phyloP scores from a whole-genome alignment of 2,329 filamentous ascomycete species.

The Ophiostoma fasciatum region DNA sequence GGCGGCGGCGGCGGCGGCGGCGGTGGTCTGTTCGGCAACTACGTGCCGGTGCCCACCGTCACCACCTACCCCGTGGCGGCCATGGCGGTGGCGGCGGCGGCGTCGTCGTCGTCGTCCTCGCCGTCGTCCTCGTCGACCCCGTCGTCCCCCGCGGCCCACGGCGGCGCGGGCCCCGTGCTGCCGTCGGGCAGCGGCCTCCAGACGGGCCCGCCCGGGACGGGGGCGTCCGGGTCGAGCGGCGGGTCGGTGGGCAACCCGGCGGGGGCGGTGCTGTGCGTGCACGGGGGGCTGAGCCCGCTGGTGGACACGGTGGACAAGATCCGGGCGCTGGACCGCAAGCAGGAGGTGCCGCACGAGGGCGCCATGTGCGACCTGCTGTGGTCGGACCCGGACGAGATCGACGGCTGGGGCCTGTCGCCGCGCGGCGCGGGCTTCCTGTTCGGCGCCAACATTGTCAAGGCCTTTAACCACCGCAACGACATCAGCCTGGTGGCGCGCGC shows the following conservation, averaged over 20 bases:
- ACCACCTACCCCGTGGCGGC: too few relatives aligned
- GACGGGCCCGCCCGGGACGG: slow-evolving; percentile 60
- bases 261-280: slow-evolving; percentile 85
- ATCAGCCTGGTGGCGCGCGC: slow-evolving; percentile 83
- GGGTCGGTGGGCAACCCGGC: slow-evolving; percentile 51
- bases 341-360: slow-evolving; percentile 95
- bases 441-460: slow-evolving; percentile 86
- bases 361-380: slow-evolving; percentile 98
- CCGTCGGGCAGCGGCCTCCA: slow-evolving; percentile 7
- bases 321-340: slow-evolving; percentile 82
- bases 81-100: not conserved
- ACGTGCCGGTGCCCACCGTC: slow-evolving; percentile 2
- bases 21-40: slow-evolving; percentile 10
- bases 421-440: slow-evolving; percentile 93
- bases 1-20: slow-evolving; percentile 10
- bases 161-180: not conserved
- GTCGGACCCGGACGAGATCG: slow-evolving; percentile 96
- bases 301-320: slow-evolving; percentile 95
- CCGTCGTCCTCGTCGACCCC: not conserved
- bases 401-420: slow-evolving; percentile 89
- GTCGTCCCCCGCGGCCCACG: too few relatives aligned
- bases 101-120: slow-evolving; percentile 5
- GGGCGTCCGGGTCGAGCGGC: slow-evolving; percentile 55
- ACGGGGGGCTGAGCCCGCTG: slow-evolving; percentile 80
- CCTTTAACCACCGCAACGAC: slow-evolving; percentile 91